Base-by-base conservation (phyloP, 1,139 yeast species). In the Pichia sp. region DNA sequence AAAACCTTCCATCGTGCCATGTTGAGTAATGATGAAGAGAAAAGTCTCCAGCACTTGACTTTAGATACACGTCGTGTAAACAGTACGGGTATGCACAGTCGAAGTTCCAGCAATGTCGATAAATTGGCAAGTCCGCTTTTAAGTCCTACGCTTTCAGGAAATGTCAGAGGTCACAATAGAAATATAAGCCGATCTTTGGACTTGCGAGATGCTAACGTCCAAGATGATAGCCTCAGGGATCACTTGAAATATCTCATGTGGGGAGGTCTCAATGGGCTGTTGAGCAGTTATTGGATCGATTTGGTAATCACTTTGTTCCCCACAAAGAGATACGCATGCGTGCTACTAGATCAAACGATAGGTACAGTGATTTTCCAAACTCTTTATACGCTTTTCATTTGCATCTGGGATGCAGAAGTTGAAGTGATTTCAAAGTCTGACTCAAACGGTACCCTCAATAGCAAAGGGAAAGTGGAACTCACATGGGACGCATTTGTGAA, bases 261-360 rank as follows among this genome's bases (percentile, higher is more conserved):
- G 83, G 85, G 85, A n/a, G 53, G 63, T 13, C 59, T 77, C 32
- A 76, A 76, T 51, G 84, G 83, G 1, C 51, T 66, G 20, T 56
- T 75, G 38, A 71, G 79, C 3, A 71, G 69, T 7, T 53, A 72
- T 22, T 77, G 84, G 84, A 66, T 77, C 30, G 72, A 72, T 33
- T 45, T 66, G 29, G 56, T 77, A 29, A 52, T 72, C n/a, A 36
- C 44, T 1, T 56, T 52, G 10, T 49, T 70, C 25, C 19, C 22
- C 12, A 69, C 66, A 17, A 58, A 55, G 32, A 49, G 58, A 6
- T 29, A 61, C 6, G 50, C 58, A 37, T 57, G 77, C 36, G 66
- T 77, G 13, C 28, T 68, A 4, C 44, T 69, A 3, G 85, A 77
- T 51, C 83, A 77, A 51, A 42, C 61, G 2, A 46, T 74, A 2